Conservation (phyloP, 2,329 filamentous ascomycete species). For the Coccinonectria pachysandricola region DNA sequence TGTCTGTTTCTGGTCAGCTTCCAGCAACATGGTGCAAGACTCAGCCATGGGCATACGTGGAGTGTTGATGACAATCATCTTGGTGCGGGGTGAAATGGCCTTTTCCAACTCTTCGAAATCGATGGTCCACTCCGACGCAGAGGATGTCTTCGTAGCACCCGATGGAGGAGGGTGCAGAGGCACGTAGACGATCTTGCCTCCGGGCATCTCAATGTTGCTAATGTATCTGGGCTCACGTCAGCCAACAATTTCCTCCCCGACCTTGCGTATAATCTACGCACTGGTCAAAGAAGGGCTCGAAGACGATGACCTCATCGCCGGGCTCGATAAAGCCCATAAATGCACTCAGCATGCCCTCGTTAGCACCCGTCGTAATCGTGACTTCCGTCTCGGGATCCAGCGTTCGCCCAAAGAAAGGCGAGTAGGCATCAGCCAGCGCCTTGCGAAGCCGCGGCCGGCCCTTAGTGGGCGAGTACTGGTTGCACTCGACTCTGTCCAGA, state of each 20-base stretch:
- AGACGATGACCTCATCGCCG: slow-evolving; percentile 93
- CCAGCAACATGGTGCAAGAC: not conserved
- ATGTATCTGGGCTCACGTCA: slow-evolving; percentile 45
- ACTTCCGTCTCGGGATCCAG: slow-evolving; percentile 87
- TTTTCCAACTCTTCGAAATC: slow-evolving; percentile 73
- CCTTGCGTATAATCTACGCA: too few relatives aligned
- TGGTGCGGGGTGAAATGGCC: slow-evolving; percentile 75
- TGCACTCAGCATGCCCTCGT: slow-evolving; percentile 89
- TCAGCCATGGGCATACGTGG: slow-evolving; percentile 34
- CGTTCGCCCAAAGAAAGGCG: slow-evolving; percentile 72
- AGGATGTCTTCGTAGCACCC: slow-evolving; percentile 69
- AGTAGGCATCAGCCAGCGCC: slow-evolving; percentile 87
- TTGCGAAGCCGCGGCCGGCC: slow-evolving; percentile 85
- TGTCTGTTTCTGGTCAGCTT: slow-evolving; percentile 43
- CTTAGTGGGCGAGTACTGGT: slow-evolving; percentile 96
- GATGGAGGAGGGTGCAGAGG: slow-evolving; percentile 82
- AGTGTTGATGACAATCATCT: slow-evolving; percentile 90
- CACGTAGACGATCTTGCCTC: slow-evolving; percentile 89
- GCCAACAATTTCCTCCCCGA: too few relatives aligned
- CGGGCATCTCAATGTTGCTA: slow-evolving; percentile 96
- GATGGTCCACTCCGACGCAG: slow-evolving; percentile 79
- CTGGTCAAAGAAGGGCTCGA: slow-evolving; percentile 99
- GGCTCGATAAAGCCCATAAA: slow-evolving; percentile 97
- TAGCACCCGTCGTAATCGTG: slow-evolving; percentile 85
- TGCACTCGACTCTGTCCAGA: slow-evolving; percentile 86